Base-by-base conservation (phyloP, 2,329 filamentous ascomycete genomes). In the Aspergillus quadricinctus region DNA sequence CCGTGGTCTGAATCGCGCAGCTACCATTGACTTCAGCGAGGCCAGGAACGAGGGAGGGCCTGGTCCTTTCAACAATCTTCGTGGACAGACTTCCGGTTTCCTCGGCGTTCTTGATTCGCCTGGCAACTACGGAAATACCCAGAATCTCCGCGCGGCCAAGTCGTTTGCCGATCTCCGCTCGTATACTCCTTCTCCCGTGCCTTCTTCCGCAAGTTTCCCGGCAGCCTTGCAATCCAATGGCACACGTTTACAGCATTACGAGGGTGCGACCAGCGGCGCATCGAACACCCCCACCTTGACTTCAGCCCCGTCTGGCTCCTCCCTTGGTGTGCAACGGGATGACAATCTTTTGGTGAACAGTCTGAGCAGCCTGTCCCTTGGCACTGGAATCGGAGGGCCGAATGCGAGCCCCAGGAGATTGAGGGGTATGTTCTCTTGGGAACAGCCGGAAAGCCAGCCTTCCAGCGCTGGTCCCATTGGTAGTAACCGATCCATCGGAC, bases 1-100 rank as follows among this genome's bases (percentile, higher is more conserved):
- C 64, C 89, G 93, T 58, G 89, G 88, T 4, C 80, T 99, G 37
- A 96, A 92, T 77, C 88, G 94, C 60, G 92, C 94, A 17, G 94
- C 94, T n/a, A 97, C 94, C 2, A 96, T 95, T 63, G 94, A 97
- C 74, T 97, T 97, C 74, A 92, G 90, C 62, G 88, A 92, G 60
- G 85, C 89, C 52, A 83, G 89, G 53, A 88, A 88, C 59, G 87
- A 88, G 23, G 87, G 86, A 46, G 43, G 43, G 21, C 81, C 81
- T 50, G 86, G 83, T 62, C 88, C 88, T 62, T 93, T 92, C 62
- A 86, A 87, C 66, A 84, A 88, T 2, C 83, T 96, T 37, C 77
- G 78, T 57, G 87, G 89, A 23, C 86, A 93, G 61, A 90, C 93
- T 64, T 87, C 88, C 11, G 83, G 82, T 29, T 92, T 92, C n/a